phyloP scores from a whole-genome alignment of 805 yeast genomes.

The Candida broadrunensis region DNA sequence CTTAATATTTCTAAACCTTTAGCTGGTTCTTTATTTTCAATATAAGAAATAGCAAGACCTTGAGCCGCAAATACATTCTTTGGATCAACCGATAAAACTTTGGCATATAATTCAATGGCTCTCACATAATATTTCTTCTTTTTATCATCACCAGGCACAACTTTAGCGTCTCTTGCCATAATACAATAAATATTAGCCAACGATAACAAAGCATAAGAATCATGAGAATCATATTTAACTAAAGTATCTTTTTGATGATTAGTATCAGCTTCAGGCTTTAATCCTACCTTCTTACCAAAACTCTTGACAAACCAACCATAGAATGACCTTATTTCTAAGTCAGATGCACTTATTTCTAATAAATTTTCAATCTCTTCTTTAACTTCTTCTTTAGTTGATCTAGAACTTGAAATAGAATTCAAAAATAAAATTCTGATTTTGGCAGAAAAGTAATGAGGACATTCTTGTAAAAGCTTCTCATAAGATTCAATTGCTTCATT shows the following conservation, averaged over 20 bases:
- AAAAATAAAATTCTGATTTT: constrained; percentile 67
- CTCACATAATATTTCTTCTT: constrained; percentile 73
- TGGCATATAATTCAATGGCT: constrained; percentile 90
- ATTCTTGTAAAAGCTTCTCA: constrained; percentile 48
- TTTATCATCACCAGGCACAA: constrained; percentile 46
- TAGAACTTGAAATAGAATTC: constrained; percentile 45
- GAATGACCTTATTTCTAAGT: constrained; percentile 83
- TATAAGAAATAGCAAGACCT: constrained; percentile 90
- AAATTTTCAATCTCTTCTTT: constrained; percentile 54
- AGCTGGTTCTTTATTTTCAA: constrained; percentile 73
- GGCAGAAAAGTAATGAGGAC: constrained; percentile 75
- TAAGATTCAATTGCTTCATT: constrained; percentile 48
- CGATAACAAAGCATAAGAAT: constrained; percentile 82
- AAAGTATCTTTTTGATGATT: constrained; percentile 82
- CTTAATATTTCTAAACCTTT: constrained; percentile 83
- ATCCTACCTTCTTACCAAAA: constrained; percentile 49
- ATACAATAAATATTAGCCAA: constrained; percentile 83
- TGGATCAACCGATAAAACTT: constrained; percentile 81
- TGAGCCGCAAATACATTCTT: constrained; percentile 94
- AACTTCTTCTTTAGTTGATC: constrained; percentile 39
- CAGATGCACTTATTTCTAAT: constrained; percentile 50
- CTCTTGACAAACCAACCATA: constrained; percentile 84
- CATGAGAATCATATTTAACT: constrained; percentile 80
- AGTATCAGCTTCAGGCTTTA: constrained; percentile 60
- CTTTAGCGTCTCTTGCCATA: constrained; percentile 74